Evolutionary conservation across 192 early-diverging fungal genomes (phyloP), one percentile per base, ranked within the genome.

Genomic region (Coemansia sp.): DNA sequence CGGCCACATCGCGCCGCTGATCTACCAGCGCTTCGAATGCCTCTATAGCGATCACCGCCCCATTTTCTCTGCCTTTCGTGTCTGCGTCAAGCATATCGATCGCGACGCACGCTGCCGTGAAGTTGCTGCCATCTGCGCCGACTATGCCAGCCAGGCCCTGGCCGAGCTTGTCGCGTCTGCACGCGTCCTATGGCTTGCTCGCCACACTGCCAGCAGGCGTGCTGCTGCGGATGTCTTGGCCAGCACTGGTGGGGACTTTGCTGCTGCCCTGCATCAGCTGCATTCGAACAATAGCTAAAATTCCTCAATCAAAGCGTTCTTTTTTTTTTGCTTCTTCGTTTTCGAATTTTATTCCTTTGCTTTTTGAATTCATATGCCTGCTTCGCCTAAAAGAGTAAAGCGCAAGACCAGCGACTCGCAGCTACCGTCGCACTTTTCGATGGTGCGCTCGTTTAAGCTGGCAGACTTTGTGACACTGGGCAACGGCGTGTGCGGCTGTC

Each of bases 401-500:
- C 54, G 67, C 15, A 77, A 70, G 55, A 47, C 64, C 48, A 79
- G 66, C 51, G 66, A 62, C 51, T 60, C 70, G 11, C 30, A 56
- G 41, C 69, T 67, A 49, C 73, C 79, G 3, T 30, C 45, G 21
- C 75, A 68, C 46, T 81, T 81, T 58, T 78, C 75, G 17, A 63
- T 81, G 80, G 80, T 82, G 36, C 67, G 81, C 28, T 70, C 67
- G 45, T 93, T 94, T 66, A 80, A 87, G 51, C 64, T 90, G 37
- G 92, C 92, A 3, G 92, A 94, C 71, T 75, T 89, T 58, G 88
- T 94, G 51, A 94, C 92, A 3, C 81, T 94, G 10, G 84, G 84
- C 51, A 94, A 94, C 79, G 87, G 86, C 16, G 85, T 86, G 21
- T 94, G 89, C 60, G 92, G 88, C 9, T 80, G 80, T 10, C 68